Evolutionary conservation across 768 basidiomycete genomes (phyloP).

Genomic region (Amanita jacksonii): DNA sequence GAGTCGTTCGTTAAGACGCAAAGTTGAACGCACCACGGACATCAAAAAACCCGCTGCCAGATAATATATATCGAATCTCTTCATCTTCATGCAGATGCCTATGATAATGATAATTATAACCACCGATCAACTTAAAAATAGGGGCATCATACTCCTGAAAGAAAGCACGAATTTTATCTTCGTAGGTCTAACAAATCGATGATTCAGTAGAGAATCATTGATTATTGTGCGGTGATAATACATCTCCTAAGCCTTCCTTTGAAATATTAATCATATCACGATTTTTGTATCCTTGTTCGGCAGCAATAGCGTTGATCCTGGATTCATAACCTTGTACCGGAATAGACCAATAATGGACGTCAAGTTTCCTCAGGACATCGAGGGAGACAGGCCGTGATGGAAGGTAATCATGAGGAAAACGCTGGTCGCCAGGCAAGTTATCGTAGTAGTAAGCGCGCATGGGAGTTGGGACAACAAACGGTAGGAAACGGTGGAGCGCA

Average conservation of each 20-base stretch:
- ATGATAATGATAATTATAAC: neutral
- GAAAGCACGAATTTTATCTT: constrained; percentile 72
- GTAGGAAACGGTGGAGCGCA: no score
- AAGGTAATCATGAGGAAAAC: constrained; percentile 66
- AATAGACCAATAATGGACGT: constrained; percentile 60
- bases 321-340: constrained; percentile 51
- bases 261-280: constrained; percentile 73
- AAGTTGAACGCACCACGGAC: constrained; percentile 53
- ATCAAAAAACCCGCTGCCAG: constrained; percentile 90
- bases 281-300: constrained; percentile 72
- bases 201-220: neutral
- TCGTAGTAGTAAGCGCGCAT: constrained; percentile 78
- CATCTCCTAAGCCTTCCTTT: constrained; percentile 70
- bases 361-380: constrained; percentile 42
- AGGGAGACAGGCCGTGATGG: constrained; percentile 42
- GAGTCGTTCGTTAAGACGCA: neutral
- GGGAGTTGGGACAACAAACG: neutral
- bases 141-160: constrained; percentile 59
- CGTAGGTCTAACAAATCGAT: constrained; percentile 45
- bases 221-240: constrained; percentile 12
- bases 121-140: neutral
- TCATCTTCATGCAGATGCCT: constrained; percentile 96
- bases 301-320: constrained; percentile 53
- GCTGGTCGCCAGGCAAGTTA: constrained; percentile 71
- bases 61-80: constrained; percentile 83